A percentile compares a stretch with the other conserved stretches of the same genome.
phyloP scores from a whole-genome alignment of 2,329 filamentous ascomycete genomes.

The Fusarium sp. region DNA sequence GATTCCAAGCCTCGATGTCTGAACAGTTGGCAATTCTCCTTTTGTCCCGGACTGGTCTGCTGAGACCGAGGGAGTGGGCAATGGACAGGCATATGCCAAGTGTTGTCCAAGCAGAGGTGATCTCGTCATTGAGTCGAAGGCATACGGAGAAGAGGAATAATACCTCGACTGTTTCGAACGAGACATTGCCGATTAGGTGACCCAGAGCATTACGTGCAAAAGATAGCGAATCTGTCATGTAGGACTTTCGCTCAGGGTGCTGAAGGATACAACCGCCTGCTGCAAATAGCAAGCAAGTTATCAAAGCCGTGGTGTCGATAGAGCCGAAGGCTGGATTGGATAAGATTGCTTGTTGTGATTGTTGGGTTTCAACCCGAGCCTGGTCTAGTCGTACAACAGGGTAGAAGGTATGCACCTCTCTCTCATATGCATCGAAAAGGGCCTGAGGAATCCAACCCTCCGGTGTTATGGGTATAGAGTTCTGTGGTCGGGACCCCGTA shows the following conservation, averaged over 20 bases:
- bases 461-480: neutral
- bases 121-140: conserved; percentile 11
- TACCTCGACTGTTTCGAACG: conserved; percentile 4
- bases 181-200: neutral
- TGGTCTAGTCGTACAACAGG: neutral
- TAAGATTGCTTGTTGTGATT: neutral
- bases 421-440: neutral
- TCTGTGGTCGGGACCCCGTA: neutral
- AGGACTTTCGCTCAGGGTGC: rapidly evolving
- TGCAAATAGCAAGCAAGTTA: neutral
- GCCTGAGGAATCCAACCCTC: neutral
- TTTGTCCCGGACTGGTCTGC: rapidly evolving
- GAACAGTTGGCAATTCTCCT: neutral
- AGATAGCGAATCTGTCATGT: neutral
- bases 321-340: rapidly evolving
- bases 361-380: neutral
- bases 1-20: neutral
- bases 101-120: conserved; percentile 12
- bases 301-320: neutral
- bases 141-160: conserved; percentile 3
- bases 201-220: neutral
- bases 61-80: neutral
- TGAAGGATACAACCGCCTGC: conserved; percentile 1
- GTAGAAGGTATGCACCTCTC: conserved; percentile 3
- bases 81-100: neutral